Evolutionary conservation across 371 early-diverging fungal genomes (phyloP), one percentile per base, ranked within the genome.

Genomic region (Amoeboradix gromovi): DNA sequence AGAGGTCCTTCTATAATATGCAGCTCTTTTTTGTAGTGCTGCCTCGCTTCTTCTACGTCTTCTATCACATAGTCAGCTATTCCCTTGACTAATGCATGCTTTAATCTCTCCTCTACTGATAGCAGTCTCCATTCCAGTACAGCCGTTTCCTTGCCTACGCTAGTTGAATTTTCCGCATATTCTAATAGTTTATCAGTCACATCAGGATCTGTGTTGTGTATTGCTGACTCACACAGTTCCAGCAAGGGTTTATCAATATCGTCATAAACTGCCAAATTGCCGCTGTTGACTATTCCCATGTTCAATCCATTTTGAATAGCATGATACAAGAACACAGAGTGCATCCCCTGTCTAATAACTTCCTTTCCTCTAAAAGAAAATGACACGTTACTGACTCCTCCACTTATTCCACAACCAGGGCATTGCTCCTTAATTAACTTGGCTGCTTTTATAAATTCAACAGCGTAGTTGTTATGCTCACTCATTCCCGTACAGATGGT

Each of bases 241-340:
- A 91, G 75, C 68, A 92, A 77, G 73, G 91, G 91, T 77, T 90
- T 88, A 72, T 89, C 89, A 67, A 92, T 89, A 68, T 91, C 91
- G 73, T 90, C 90, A 72, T 92, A 91, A 69, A 90, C 89, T 29
- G 91, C 87, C 78, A 91, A 79, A 80, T 86, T 86, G 71, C 92
- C 93, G 16, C 91, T 88, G 75, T 91, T 91, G 72, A 92, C 93
- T 70, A 92, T 92, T 72, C 92, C 93, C 93, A 92, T 91, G 75
- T 90, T 91, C 87, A 92, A 86, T 27, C 92, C 91, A 22, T 81
- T 89, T 74, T 86, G 81, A 74, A 89, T 88, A 27, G 91, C 82
- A 72, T 92, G 92, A 77, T 85, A 92, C 74, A 91, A 76, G 74
- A 92, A 92, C 17, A 92, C 93, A 69, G 85, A 84, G 79, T 92